phyloP scores from a whole-genome alignment of 1,139 yeast species.

The Pichia sp. region DNA sequence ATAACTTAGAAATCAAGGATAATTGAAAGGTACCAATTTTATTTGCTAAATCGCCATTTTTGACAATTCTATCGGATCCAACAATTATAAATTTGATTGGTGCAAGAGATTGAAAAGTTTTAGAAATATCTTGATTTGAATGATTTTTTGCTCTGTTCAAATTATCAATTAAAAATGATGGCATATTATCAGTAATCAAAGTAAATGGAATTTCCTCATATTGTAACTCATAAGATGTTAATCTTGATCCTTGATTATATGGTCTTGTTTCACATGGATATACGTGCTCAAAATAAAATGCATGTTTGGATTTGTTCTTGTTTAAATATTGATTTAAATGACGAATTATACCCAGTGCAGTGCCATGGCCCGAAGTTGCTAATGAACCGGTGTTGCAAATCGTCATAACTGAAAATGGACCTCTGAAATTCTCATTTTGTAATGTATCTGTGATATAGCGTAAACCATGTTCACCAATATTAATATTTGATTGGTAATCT shows the following conservation, averaged over 20 bases:
- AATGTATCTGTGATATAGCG: conserved; percentile 51
- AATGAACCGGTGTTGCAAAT: conserved; percentile 84
- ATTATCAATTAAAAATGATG: conserved; percentile 57
- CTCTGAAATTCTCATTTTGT: conserved; percentile 43
- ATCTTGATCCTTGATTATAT: conserved; percentile 90
- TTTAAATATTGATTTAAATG: conserved; percentile 41
- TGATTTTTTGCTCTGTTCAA: conserved; percentile 21
- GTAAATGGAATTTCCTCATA: conserved; percentile 85
- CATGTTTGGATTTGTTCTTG: conserved; percentile 29
- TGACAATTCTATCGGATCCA: conserved; percentile 96
- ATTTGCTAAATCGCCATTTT: conserved; percentile 92
- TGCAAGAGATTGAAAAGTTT: conserved; percentile 31
- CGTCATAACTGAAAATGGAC: conserved; percentile 75
- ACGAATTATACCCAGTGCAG: conserved; percentile 88
- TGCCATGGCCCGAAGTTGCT: conserved; percentile 97
- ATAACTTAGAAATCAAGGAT: conserved; percentile 55
- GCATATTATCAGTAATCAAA: conserved; percentile 87
- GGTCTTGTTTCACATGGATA: conserved; percentile 95
- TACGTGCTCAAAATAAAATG: conserved; percentile 46
- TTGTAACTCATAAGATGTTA: conserved; percentile 84
- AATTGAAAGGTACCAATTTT: conserved; percentile 95
- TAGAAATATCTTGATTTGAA: conserved; percentile 12
- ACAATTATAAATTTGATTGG: conserved; percentile 83
- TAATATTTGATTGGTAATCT: conserved; percentile 68
- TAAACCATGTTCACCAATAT: conserved; percentile 77